phyloP scores from a whole-genome alignment of 306 rosid genomes.

The Glycine soja region DNA sequence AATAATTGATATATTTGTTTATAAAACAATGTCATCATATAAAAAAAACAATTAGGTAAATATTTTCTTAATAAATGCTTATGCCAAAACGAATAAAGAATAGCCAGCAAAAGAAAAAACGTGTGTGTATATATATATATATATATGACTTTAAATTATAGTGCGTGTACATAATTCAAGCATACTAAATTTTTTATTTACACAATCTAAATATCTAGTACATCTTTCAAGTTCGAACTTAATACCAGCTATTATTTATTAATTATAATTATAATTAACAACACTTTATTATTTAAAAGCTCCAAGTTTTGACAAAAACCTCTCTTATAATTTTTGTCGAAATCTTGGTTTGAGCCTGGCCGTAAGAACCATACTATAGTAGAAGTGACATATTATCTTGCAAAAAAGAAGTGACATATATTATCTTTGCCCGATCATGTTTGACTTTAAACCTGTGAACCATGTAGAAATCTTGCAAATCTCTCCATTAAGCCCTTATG shows the following conservation, averaged over 20 bases:
- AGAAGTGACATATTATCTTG: not conserved
- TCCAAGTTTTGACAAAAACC: not conserved
- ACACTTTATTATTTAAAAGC: too few species aligned
- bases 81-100: not conserved
- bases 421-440: not conserved
- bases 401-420: not conserved
- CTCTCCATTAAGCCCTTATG: slow-evolving; percentile 24
- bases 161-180: not conserved
- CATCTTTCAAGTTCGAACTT: too few species aligned
- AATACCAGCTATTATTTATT: too few species aligned
- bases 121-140: not conserved
- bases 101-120: not conserved
- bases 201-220: too few species aligned
- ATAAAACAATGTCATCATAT: not conserved
- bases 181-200: not conserved
- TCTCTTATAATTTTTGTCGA: too few species aligned
- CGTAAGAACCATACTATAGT: not conserved
- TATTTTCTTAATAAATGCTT: not conserved
- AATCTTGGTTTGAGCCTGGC: not conserved
- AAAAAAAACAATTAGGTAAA: not conserved
- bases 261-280: too few species aligned
- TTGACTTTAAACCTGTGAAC: slow-evolving; percentile 28
- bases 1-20: not conserved
- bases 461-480: slow-evolving; percentile 39
- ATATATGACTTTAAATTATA: not conserved